A percentile compares a stretch with the other conserved stretches of the same genome.
These are phyloP conservation scores for Suhomyces prunicola DNA, from an alignment of 805 yeast genomes.

Conservation along the genomic window DNA sequence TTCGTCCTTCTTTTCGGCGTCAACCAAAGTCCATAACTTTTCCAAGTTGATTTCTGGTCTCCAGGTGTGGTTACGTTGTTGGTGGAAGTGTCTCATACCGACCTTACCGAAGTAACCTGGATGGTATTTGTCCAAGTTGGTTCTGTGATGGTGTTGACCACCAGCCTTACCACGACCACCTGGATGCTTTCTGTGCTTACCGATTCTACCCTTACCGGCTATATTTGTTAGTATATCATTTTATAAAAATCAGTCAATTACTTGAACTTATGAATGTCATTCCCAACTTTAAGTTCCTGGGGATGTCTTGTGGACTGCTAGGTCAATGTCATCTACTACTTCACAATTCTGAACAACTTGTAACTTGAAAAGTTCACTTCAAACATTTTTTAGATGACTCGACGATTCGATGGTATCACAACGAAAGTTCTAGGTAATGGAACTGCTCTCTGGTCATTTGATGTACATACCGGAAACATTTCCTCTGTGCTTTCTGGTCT, in stretches of 20 bases:
- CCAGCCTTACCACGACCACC: conserved; percentile 99
- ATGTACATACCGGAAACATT: conserved; percentile 93
- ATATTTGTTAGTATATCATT: conserved; percentile 32
- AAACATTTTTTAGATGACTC: not conserved
- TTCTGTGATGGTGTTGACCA: conserved; percentile 99
- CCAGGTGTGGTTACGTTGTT: conserved; percentile 94
- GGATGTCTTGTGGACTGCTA: not conserved
- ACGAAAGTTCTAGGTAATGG: not conserved
- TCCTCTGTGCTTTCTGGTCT: conserved; percentile 99
- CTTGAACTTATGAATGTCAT: not conserved
- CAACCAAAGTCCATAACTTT: conserved; percentile 96
- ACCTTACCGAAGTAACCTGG: conserved; percentile 99
- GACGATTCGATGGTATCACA: not conserved
- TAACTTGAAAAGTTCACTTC: not conserved
- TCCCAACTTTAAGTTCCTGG: not conserved
- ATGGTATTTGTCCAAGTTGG: conserved; percentile 99
- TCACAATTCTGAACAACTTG: not conserved
- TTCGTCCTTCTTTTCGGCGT: conserved; percentile 90
- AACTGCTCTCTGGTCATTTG: not conserved
- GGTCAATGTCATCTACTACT: not conserved
- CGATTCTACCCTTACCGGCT: conserved; percentile 99
- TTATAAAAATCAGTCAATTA: too few species aligned
- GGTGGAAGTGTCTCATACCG: conserved; percentile 99
- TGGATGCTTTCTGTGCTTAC: conserved; percentile 99
- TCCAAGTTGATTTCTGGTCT: conserved; percentile 97